A percentile compares a stretch with the other conserved stretches of the same genome.
phyloP scores from a whole-genome alignment of 2,329 filamentous ascomycete species.

The Aspergillus piperis region DNA sequence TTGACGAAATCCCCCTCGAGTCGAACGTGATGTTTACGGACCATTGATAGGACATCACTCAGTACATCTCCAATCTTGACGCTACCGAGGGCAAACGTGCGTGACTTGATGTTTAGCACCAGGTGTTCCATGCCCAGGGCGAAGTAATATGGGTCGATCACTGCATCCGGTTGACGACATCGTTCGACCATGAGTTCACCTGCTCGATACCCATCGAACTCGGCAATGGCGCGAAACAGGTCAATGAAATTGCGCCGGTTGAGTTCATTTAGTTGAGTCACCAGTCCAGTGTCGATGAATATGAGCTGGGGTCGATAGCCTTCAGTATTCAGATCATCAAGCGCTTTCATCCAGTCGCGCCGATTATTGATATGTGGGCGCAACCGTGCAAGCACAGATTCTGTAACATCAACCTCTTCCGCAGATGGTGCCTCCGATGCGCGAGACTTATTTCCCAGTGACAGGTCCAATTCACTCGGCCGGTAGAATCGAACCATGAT shows the following conservation, averaged over 20 bases:
- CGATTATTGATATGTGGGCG: slow-evolving; percentile 70
- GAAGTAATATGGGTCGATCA: slow-evolving; percentile 86
- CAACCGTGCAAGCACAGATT: slow-evolving; percentile 78
- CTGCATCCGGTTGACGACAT: slow-evolving; percentile 86
- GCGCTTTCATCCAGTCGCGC: slow-evolving; percentile 70
- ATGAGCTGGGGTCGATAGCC: slow-evolving; percentile 92
- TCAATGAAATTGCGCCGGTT: slow-evolving; percentile 93
- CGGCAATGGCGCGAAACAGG: slow-evolving; percentile 91
- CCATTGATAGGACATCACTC: slow-evolving; percentile 87
- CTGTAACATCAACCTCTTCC: slow-evolving; percentile 73
- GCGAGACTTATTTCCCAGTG: slow-evolving; percentile 49
- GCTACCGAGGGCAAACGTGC: slow-evolving; percentile 87
- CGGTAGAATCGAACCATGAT: slow-evolving; percentile 99
- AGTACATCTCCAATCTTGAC: slow-evolving; percentile 96
- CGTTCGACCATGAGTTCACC: slow-evolving; percentile 95
- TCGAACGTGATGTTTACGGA: slow-evolving; percentile 85
- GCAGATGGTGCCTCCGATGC: slow-evolving; percentile 47
- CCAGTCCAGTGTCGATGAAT: slow-evolving; percentile 94
- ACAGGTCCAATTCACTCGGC: slow-evolving; percentile 69
- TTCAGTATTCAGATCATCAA: slow-evolving; percentile 76
- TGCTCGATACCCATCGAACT: slow-evolving; percentile 95
- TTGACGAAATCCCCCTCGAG: slow-evolving; percentile 98
- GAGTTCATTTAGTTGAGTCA: slow-evolving; percentile 84
- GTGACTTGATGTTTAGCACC: slow-evolving; percentile 84
- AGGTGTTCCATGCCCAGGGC: slow-evolving; percentile 96